These are phyloP conservation scores for Fusarium mundagurra DNA, from an alignment of 2,329 filamentous ascomycete genomes.

Conservation along the genomic window DNA sequence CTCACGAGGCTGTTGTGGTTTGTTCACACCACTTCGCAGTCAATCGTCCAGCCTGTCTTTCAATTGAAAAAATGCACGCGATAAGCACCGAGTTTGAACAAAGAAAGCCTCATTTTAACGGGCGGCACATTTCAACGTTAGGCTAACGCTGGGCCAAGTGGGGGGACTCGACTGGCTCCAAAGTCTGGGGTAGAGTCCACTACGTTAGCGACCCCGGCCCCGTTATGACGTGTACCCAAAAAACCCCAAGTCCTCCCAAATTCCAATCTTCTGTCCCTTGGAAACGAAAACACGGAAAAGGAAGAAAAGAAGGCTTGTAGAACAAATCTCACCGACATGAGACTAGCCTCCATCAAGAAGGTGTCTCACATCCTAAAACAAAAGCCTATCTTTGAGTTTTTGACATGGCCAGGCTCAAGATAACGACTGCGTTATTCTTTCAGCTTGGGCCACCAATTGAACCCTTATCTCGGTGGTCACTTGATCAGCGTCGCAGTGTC, in stretches of 20 bases:
- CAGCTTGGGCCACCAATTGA: not conserved
- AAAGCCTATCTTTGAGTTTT: slow-evolving; percentile 5
- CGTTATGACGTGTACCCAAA: not conserved
- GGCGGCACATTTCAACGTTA: not conserved
- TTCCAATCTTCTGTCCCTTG: not conserved
- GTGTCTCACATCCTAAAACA: not conserved
- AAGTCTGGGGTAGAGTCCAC: not conserved
- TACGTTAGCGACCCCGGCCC: not conserved
- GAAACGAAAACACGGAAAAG: not conserved
- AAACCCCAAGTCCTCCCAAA: not conserved
- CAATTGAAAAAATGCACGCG: too few relatives aligned
- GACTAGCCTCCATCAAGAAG: not conserved
- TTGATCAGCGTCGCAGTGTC: not conserved
- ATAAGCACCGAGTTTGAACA: not conserved
- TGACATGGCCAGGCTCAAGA: not conserved
- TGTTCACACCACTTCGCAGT: not conserved
- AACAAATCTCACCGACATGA: not conserved
- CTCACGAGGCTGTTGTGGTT: not conserved
- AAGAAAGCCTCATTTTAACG: not conserved
- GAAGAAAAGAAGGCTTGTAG: not conserved
- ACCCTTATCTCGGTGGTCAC: not conserved
- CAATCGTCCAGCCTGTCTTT: not conserved
- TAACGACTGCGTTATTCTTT: not conserved
- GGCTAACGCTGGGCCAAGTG: not conserved
- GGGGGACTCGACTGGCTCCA: not conserved